Conservation (phyloP, 2,329 filamentous ascomycete genomes). For the Microcera coccophila region DNA sequence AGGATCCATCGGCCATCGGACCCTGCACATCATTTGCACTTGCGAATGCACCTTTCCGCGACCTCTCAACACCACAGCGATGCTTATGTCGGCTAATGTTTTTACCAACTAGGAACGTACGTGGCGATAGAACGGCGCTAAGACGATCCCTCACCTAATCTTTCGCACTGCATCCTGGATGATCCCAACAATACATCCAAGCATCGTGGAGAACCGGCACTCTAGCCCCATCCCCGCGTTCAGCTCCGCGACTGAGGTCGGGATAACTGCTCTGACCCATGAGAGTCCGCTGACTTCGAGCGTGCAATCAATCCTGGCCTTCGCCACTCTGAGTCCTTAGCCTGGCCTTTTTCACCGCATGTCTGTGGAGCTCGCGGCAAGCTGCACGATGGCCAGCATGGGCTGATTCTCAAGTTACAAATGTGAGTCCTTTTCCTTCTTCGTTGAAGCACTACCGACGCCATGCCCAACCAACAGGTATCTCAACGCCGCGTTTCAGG, state of each 20-base stretch:
- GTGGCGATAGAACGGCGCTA: constrained; percentile 1
- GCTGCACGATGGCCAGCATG: no score
- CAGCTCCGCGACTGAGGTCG: constrained; percentile 20
- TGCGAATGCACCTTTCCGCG: not conserved
- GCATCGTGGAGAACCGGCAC: constrained; percentile 10
- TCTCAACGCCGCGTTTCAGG: constrained; percentile 4
- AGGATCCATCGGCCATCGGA: no score
- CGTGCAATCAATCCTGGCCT: not conserved
- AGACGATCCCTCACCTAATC: constrained; percentile 11
- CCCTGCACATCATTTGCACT: no score
- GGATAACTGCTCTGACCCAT: constrained; percentile 18
- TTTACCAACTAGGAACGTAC: not conserved
- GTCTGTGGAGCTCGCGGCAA: constrained; percentile 10
- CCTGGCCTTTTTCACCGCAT: constrained; percentile 21
- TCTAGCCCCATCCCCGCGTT: constrained; percentile 22
- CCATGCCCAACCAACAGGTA: not conserved
- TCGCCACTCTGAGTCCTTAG: not conserved
- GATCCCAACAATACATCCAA: constrained; percentile 16
- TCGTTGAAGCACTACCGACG: not conserved
- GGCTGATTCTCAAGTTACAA: constrained; percentile 10
- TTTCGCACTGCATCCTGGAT: constrained; percentile 17
- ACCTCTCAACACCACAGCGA: not conserved
- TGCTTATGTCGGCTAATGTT: not conserved
- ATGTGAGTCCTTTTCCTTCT: constrained; percentile 18
- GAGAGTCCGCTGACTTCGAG: constrained; percentile 13